Conservation (phyloP, 2,329 filamentous ascomycete species). For the Apiospora arundinis region DNA sequence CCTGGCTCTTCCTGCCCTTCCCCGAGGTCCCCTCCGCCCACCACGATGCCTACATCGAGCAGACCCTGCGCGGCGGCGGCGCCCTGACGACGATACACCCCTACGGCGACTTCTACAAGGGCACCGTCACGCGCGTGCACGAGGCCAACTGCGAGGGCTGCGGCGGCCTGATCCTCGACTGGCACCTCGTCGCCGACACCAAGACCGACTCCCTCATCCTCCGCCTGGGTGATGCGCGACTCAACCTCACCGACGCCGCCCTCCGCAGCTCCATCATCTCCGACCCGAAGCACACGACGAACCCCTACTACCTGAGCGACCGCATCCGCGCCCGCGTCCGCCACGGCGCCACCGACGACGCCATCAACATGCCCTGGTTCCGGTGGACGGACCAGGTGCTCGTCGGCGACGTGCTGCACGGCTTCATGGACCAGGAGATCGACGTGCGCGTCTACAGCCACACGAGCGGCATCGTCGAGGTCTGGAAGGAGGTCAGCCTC, state of each 20-base stretch:
- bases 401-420: conserved; percentile 21
- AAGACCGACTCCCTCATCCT: conserved; percentile 24
- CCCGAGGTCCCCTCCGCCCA: conserved; percentile 15
- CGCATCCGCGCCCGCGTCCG: conserved; percentile 8
- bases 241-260: conserved; percentile 26
- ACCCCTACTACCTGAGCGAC: conserved; percentile 17
- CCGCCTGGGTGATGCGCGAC: conserved; percentile 20
- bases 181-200: conserved; percentile 22
- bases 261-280: neutral
- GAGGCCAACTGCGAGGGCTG: neutral
- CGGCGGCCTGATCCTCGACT: conserved; percentile 22
- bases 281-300: neutral
- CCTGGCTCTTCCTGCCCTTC: conserved; percentile 27
- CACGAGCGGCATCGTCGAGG: conserved; percentile 22
- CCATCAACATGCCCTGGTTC: conserved; percentile 26
- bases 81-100: conserved; percentile 20
- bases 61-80: conserved; percentile 21
- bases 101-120: conserved; percentile 20
- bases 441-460: conserved; percentile 23
- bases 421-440: neutral
- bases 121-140: neutral
- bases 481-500: conserved; percentile 27
- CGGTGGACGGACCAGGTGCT: conserved; percentile 26
- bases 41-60: conserved; percentile 21
- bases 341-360: conserved; percentile 20